Evolutionary conservation across 2,329 filamentous ascomycete species (phyloP).

Genomic region (Fusarium solani-melongenae): DNA sequence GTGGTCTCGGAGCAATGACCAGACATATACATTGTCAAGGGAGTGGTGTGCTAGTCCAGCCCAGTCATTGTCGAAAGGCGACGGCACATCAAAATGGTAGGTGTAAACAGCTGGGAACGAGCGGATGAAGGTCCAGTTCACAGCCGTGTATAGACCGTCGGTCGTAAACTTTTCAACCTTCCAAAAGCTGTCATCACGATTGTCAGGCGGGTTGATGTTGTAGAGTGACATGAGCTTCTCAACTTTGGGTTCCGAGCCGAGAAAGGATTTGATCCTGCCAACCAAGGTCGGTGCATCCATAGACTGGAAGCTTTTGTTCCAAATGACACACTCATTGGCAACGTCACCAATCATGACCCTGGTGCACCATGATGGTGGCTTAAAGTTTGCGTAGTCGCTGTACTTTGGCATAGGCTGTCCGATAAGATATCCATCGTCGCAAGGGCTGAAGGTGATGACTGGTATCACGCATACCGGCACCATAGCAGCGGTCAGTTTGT

Average conservation of each 20-base stretch:
- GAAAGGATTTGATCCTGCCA: conserved; percentile 1
- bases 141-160: conserved; percentile 24
- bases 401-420: not conserved
- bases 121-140: conserved; percentile 15
- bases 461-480: conserved; percentile 7
- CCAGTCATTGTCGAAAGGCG: conserved; percentile 36
- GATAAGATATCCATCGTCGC: conserved; percentile 9
- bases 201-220: not conserved
- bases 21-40: conserved; percentile 34
- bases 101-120: conserved; percentile 11
- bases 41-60: conserved; percentile 34
- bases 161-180: conserved; percentile 25
- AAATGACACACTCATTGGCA: conserved; percentile 36
- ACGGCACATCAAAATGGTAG: conserved; percentile 38
- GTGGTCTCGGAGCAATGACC: conserved; percentile 19
- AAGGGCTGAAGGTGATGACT: conserved; percentile 7
- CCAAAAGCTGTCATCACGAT: conserved; percentile 17
- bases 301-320: conserved; percentile 31
- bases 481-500: conserved; percentile 11
- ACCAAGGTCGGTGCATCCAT: conserved; percentile 7
- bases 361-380: conserved; percentile 5
- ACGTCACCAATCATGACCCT: conserved; percentile 36
- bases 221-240: conserved; percentile 7
- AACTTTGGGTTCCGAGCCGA: not conserved
- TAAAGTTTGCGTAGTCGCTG: conserved; percentile 1